Evolutionary conservation across 768 basidiomycete genomes (phyloP).

Genomic region (Lactarius akahatsu): DNA sequence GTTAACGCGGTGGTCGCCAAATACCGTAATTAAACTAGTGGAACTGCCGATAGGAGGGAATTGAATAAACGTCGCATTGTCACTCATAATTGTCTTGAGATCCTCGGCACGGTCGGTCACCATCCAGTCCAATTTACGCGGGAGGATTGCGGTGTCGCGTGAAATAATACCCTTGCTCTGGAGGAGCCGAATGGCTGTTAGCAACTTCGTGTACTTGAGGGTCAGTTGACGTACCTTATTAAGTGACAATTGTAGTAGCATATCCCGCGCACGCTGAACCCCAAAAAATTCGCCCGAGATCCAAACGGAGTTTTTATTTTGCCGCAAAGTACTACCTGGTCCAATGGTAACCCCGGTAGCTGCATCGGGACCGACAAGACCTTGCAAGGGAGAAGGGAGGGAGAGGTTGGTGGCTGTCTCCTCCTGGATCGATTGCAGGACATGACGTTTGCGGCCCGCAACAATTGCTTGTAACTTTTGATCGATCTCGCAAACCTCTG

Average conservation of each 20-base stretch:
- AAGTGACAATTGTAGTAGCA: constrained; percentile 85
- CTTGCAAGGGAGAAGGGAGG: constrained; percentile 86
- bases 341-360: constrained; percentile 42
- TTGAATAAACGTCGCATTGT: constrained; percentile 95
- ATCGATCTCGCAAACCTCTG: constrained; percentile 91
- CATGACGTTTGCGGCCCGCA: constrained; percentile 82
- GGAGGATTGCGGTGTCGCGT: constrained; percentile 89
- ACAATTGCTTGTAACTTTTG: constrained; percentile 91
- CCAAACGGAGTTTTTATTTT: constrained; percentile 80
- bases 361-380: constrained; percentile 71
- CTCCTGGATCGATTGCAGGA: constrained; percentile 91
- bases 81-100: constrained; percentile 87
- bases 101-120: constrained; percentile 95
- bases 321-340: constrained; percentile 42
- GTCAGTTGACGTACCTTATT: constrained; percentile 62
- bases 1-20: constrained; percentile 90
- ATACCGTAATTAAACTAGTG: constrained; percentile 89
- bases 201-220: neutral
- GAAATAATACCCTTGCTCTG: constrained; percentile 90
- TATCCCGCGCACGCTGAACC: constrained; percentile 91
- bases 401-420: constrained; percentile 98
- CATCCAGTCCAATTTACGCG: constrained; percentile 98
- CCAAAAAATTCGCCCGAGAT: constrained; percentile 98
- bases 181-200: constrained; percentile 4
- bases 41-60: constrained; percentile 92